phyloP scores from a whole-genome alignment of 768 basidiomycete species.

The Boletus coccyginus region DNA sequence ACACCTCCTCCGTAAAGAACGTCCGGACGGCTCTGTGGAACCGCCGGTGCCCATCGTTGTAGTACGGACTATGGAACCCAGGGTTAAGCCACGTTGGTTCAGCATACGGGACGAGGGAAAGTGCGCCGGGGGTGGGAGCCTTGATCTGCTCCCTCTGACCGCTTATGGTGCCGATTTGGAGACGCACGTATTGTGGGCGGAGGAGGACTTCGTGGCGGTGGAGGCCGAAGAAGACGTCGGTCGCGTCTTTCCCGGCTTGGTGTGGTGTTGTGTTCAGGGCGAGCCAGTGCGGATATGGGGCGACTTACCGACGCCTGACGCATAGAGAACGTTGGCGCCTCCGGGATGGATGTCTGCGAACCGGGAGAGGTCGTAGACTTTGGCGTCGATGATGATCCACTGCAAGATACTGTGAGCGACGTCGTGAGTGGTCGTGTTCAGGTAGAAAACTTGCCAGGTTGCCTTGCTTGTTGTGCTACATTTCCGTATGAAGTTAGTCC shows the following conservation, averaged over 20 bases:
- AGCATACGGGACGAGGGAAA: slow-evolving; percentile 78
- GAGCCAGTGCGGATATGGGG: neutral
- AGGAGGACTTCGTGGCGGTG: slow-evolving; percentile 80
- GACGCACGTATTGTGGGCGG: slow-evolving; percentile 67
- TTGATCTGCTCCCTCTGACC: slow-evolving; percentile 58
- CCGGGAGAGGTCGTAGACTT: slow-evolving; percentile 77
- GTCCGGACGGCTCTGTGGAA: slow-evolving; percentile 76
- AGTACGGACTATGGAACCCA: slow-evolving; percentile 75
- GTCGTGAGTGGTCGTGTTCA: neutral
- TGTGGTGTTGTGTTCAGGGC: neutral
- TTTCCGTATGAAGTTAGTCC: neutral
- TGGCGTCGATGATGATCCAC: slow-evolving; percentile 83
- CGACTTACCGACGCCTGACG: slow-evolving; percentile 59
- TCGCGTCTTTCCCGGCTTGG: slow-evolving; percentile 70
- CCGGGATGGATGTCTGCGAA: slow-evolving; percentile 87
- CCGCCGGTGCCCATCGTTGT: slow-evolving; percentile 64
- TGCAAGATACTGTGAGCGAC: slow-evolving; percentile 27
- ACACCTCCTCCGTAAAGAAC: slow-evolving; percentile 74
- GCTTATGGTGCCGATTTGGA: slow-evolving; percentile 61
- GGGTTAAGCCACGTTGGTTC: slow-evolving; percentile 78
- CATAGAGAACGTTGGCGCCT: slow-evolving; percentile 70
- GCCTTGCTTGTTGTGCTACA: slow-evolving; percentile 83
- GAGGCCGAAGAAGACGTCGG: slow-evolving; percentile 79
- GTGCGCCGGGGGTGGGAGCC: slow-evolving; percentile 53
- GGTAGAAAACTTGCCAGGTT: slow-evolving; percentile 56